These are phyloP conservation scores for Suillus weaverae DNA, from an alignment of 768 basidiomycete species.

Conservation along the genomic window DNA sequence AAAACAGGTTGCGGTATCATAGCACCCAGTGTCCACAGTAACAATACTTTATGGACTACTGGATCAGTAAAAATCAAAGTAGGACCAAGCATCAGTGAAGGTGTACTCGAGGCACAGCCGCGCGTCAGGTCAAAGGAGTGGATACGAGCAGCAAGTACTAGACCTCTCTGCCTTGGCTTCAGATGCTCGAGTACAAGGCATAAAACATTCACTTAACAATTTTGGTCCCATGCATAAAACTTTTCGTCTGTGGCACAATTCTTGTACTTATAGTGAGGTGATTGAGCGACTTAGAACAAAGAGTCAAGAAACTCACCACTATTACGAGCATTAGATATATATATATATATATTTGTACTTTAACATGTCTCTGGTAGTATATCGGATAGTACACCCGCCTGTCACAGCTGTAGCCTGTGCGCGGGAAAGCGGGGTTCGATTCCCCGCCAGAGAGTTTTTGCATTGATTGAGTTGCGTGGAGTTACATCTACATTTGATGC, in stretches of 20 bases:
- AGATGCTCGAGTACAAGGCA: neutral
- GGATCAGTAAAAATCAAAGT: neutral
- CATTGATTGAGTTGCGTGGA: neutral
- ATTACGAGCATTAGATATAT: too few relatives aligned
- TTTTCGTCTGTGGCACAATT: neutral
- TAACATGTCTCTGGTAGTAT: conserved; percentile 43
- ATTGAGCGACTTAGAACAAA: too few relatives aligned
- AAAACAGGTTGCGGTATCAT: neutral
- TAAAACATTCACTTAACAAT: neutral
- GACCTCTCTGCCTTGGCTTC: neutral
- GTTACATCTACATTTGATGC: too few relatives aligned
- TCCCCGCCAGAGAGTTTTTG: conserved; percentile 44
- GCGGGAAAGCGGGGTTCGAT: conserved; percentile 47
- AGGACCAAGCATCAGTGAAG: neutral
- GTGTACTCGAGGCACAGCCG: neutral
- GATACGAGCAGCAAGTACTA: neutral
- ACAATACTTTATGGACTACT: neutral
- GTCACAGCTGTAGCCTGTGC: conserved; percentile 30
- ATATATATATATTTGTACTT: too few relatives aligned
- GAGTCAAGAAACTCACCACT: too few relatives aligned
- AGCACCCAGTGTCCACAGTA: neutral
- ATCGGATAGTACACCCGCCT: conserved; percentile 54
- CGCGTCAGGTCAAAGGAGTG: neutral
- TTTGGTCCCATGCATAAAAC: neutral
- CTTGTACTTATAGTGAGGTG: too few relatives aligned